phyloP scores from a whole-genome alignment of 148 eudicot species.

The Nyssa sinensis region DNA sequence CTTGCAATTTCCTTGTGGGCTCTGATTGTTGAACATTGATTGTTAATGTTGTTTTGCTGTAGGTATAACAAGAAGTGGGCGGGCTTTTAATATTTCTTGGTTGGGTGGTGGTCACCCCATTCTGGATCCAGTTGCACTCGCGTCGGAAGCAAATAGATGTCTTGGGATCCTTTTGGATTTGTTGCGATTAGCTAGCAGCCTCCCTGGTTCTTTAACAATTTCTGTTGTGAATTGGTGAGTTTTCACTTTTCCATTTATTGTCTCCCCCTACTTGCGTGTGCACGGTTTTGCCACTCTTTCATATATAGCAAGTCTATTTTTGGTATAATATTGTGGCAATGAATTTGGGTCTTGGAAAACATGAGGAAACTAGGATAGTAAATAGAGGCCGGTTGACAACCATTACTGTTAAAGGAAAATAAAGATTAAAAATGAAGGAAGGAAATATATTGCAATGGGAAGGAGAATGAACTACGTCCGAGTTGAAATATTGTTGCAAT shows the following conservation, averaged over 20 bases:
- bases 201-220: slow-evolving; percentile 75
- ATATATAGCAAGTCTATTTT: neutral
- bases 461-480: neutral
- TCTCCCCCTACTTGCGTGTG: neutral
- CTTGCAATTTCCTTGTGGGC: neutral
- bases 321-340: slow-evolving; percentile 17
- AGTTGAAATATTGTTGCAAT: neutral
- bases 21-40: slow-evolving; percentile 2
- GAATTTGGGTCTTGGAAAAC: neutral
- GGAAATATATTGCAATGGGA: neutral
- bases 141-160: slow-evolving; percentile 64
- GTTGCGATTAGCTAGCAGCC: slow-evolving; percentile 52
- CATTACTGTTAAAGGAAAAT: neutral
- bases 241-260: slow-evolving; percentile 3
- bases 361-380: neutral
- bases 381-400: neutral
- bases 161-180: slow-evolving; percentile 50
- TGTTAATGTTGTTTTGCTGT: slow-evolving; percentile 14
- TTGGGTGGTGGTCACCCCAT: slow-evolving; percentile 68
- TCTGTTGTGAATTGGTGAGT: slow-evolving; percentile 88
- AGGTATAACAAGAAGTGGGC: slow-evolving; percentile 36
- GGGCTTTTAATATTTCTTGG: slow-evolving; percentile 67
- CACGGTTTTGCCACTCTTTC: neutral
- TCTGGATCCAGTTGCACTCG: slow-evolving; percentile 52
- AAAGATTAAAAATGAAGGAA: neutral